A percentile compares a stretch with the other conserved stretches of the same genome.
Evolutionary conservation across 2,329 filamentous ascomycete genomes (phyloP).

Genomic region (Pseudofabraea citricarpa): DNA sequence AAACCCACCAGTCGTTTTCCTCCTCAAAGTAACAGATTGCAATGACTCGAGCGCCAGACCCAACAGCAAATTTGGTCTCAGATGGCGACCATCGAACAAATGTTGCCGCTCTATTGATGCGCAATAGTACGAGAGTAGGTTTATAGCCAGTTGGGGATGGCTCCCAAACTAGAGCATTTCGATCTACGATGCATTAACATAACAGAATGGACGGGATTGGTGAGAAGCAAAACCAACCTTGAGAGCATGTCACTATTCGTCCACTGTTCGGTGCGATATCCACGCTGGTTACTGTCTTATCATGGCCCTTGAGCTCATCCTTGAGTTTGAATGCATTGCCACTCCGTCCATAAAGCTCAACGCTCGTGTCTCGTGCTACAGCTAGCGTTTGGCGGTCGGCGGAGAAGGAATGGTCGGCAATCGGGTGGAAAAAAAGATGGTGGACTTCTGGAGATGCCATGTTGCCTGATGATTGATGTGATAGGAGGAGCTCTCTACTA

Average conservation of each 20-base stretch:
- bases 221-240: too few species aligned
- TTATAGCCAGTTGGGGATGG: slow-evolving; percentile 90
- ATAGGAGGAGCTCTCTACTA: slow-evolving; percentile 99
- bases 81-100: slow-evolving; percentile 97
- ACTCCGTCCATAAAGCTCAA: slow-evolving; percentile 78
- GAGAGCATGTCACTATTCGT: slow-evolving; percentile 95
- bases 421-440: slow-evolving; percentile 93
- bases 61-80: slow-evolving; percentile 96
- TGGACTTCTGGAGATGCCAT: slow-evolving; percentile 91
- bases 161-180: slow-evolving; percentile 98
- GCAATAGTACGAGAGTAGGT: slow-evolving; percentile 90
- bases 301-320: slow-evolving; percentile 92
- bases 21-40: slow-evolving; percentile 98
- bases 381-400: slow-evolving; percentile 84
- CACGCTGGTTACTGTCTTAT: slow-evolving; percentile 94
- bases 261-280: slow-evolving; percentile 90
- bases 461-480: slow-evolving; percentile 36
- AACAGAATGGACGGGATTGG: too few species aligned
- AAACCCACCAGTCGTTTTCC: slow-evolving; percentile 99
- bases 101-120: slow-evolving; percentile 94
- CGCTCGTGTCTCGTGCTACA: slow-evolving; percentile 81
- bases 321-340: slow-evolving; percentile 76
- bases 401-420: slow-evolving; percentile 97
- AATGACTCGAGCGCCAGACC: slow-evolving; percentile 91
- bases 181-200: slow-evolving; percentile 71